Base-by-base conservation (phyloP, 2,329 filamentous ascomycete species). In the Alternaria sp. region DNA sequence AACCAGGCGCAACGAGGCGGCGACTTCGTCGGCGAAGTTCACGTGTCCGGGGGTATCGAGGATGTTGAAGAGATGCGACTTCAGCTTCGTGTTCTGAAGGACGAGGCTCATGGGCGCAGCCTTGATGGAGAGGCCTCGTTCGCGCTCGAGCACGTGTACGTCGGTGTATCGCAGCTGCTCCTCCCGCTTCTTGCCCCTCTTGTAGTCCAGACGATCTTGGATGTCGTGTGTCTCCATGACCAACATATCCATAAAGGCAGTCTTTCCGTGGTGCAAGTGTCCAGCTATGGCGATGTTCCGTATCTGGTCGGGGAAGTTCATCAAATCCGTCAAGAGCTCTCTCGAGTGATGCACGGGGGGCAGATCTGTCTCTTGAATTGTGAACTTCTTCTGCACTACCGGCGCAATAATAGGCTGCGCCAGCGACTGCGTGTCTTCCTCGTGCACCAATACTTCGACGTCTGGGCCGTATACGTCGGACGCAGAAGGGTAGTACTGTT, bases 401-500 rank as follows among this genome's bases (percentile, higher is more conserved):
- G 96, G 96, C 55, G 92, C 93, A 77, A 99, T 92, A 65, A 99
- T 98, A 30, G 96, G 96, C 75, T 97, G 89, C 28, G 92, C 89
- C 66, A 99, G 86, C 50, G 94, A 92, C 80, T 99, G 96, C 63
- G 94, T 92, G 84, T 99, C 96, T 83, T 98, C 96, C 81, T 99
- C 96, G 77, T 98, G 92, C 40, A 99, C 95, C 80, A 97, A 83
- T 2, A 95, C 96, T 82, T 99, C 96, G 73, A 99, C 96, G 81
- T 96, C 94, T 72, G 90, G 87, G 56, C 96, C 96, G 79, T 98
- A 99, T 45, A 97, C 90, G 80, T 99, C 96, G 77, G 95, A 90
- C 60, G 96, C 96, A n/a, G 94, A 97, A 28, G 96, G 96, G 78
- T 99, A 99, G 81, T 99, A 99, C 79, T 98, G 96, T 81, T 99